These are phyloP conservation scores for Viola odorata DNA, from an alignment of 345 rosid genomes.

Conservation along the genomic window DNA sequence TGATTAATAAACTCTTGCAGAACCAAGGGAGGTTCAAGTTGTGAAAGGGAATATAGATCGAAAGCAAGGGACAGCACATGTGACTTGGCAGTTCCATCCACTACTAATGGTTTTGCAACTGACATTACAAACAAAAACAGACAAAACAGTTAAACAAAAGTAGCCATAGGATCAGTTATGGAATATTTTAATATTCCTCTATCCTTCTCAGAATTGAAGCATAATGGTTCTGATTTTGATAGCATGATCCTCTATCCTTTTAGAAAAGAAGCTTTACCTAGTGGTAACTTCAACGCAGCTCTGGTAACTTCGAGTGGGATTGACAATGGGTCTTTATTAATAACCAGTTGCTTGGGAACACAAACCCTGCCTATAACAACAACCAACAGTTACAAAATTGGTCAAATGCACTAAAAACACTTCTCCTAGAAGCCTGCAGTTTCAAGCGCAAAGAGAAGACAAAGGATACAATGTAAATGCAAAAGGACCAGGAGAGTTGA, in stretches of 20 bases:
- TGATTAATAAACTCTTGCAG: slow-evolving; percentile 94
- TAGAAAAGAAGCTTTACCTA: slow-evolving; percentile 43
- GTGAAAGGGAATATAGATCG: slow-evolving; percentile 57
- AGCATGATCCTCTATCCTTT: not conserved
- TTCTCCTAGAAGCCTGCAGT: not conserved
- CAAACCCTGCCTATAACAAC: slow-evolving; percentile 52
- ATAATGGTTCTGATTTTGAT: not conserved
- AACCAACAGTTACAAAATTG: slow-evolving; percentile 3
- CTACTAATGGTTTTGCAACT: slow-evolving; percentile 89
- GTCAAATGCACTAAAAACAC: slow-evolving; percentile 11
- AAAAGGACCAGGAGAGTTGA: not conserved
- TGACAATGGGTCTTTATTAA: slow-evolving; percentile 51
- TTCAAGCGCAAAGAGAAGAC: not conserved
- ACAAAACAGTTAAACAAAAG: slow-evolving; percentile 2
- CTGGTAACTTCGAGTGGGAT: slow-evolving; percentile 45
- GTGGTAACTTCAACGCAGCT: slow-evolving; percentile 72
- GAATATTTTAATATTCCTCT: no score
- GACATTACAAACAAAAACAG: slow-evolving; percentile 29
- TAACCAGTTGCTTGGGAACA: slow-evolving; percentile 76
- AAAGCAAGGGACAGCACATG: slow-evolving; percentile 77
- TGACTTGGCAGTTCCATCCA: slow-evolving; percentile 88
- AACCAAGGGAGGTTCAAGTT: slow-evolving; percentile 80
- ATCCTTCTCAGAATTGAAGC: not conserved
- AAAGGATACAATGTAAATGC: not conserved
- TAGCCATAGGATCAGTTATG: not conserved